Conservation (phyloP, 495 filamentous ascomycete genomes). For the Penicillium chermesinum region DNA sequence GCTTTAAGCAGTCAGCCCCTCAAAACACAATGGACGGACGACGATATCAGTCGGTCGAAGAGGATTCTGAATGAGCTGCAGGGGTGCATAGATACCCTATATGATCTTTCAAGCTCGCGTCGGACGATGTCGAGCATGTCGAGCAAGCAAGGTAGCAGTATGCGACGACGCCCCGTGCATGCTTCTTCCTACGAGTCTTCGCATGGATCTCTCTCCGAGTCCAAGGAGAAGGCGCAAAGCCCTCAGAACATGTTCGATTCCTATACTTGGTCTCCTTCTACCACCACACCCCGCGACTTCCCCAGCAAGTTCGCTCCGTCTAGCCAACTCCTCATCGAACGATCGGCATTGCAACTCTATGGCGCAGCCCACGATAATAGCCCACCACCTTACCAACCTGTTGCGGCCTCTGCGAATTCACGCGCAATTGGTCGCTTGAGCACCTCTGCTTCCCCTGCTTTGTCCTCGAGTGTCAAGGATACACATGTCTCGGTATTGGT, state of each 20-base stretch:
- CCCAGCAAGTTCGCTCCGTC: constrained; percentile 16
- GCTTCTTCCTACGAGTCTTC: constrained; percentile 26
- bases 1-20: constrained; percentile 27
- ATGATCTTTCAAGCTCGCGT: constrained; percentile 74
- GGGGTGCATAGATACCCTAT: constrained; percentile 81
- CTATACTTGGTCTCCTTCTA: constrained; percentile 16
- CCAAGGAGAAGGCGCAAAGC: constrained; percentile 29
- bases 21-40: constrained; percentile 47
- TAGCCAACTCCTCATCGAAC: constrained; percentile 36
- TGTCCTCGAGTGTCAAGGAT: constrained; percentile 33
- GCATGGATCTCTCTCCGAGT: constrained; percentile 26
- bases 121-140: constrained; percentile 46
- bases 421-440: constrained; percentile 44
- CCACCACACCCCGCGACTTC: constrained; percentile 18
- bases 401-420: constrained; percentile 41
- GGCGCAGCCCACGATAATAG: constrained; percentile 39
- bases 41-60: constrained; percentile 44
- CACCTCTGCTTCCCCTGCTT: constrained; percentile 34
- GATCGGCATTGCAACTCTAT: constrained; percentile 40
- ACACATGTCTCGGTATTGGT: constrained; percentile 40
- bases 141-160: constrained; percentile 23
- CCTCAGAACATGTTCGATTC: constrained; percentile 19
- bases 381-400: constrained; percentile 44
- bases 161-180: constrained; percentile 23
- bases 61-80: constrained; percentile 72